phyloP scores from a whole-genome alignment of 768 basidiomycete species.

The Calvatia gigantea region DNA sequence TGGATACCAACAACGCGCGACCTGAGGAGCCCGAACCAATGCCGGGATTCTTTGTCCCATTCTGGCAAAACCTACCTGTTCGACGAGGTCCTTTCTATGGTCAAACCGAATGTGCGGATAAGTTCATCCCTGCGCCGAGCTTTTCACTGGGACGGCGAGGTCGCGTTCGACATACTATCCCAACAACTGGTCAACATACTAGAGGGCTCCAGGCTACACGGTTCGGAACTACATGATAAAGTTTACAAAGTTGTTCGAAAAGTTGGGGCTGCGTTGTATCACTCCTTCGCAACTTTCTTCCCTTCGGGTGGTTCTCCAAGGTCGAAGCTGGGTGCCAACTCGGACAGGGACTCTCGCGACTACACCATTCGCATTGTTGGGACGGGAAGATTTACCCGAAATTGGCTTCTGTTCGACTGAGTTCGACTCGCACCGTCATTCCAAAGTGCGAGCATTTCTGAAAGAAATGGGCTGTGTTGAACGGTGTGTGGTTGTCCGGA shows the following conservation, averaged over 20 bases:
- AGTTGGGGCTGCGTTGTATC: conserved; percentile 24
- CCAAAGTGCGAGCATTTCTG: conserved; percentile 21
- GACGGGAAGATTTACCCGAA: conserved; percentile 11
- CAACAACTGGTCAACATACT: conserved; percentile 29
- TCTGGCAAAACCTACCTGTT: conserved; percentile 27
- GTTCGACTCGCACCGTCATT: conserved; percentile 17
- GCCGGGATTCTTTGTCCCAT: conserved; percentile 22
- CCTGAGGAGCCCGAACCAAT: conserved; percentile 24
- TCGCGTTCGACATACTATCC: conserved; percentile 27
- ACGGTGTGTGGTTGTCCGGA: conserved; percentile 21
- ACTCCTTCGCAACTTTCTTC: conserved; percentile 13
- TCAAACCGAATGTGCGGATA: conserved; percentile 22
- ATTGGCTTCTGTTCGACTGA: conserved; percentile 25
- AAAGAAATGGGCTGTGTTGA: conserved; percentile 35
- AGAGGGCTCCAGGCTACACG: background rate
- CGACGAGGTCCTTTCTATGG: conserved; percentile 33
- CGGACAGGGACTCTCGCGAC: conserved; percentile 15
- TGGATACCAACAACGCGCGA: conserved; percentile 40
- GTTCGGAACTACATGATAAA: conserved; percentile 13
- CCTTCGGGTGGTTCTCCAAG: conserved; percentile 16
- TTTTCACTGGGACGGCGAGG: conserved; percentile 37
- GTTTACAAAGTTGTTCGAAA: conserved; percentile 26
- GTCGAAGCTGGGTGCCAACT: conserved; percentile 36
- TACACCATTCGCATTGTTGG: conserved; percentile 23
- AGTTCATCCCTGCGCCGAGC: conserved; percentile 25